These are phyloP conservation scores for Heterobasidion annosum DNA, from an alignment of 1,284 basidiomycete species.

Conservation along the genomic window DNA sequence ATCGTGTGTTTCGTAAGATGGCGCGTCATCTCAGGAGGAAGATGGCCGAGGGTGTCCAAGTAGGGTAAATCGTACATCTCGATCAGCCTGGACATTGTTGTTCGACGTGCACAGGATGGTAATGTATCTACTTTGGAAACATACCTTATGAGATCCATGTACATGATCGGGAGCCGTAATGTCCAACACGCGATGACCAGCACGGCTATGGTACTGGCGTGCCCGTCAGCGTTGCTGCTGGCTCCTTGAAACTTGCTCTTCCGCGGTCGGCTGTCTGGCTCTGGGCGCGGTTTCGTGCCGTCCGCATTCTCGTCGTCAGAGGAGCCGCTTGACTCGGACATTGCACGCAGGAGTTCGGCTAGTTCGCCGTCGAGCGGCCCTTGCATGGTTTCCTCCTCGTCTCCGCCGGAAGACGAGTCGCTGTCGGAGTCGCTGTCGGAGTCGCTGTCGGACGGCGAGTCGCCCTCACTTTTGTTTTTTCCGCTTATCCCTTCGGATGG, in stretches of 20 bases:
- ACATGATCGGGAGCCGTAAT: constrained; percentile 66
- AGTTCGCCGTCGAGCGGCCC: constrained; percentile 29
- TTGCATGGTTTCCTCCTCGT: not conserved
- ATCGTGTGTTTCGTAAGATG: constrained; percentile 65
- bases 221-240: constrained; percentile 35
- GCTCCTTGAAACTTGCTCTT: constrained; percentile 10
- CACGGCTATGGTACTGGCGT: constrained; percentile 53
- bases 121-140: constrained; percentile 11
- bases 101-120: not conserved
- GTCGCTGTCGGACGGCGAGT: not conserved
- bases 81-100: constrained; percentile 41
- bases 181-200: constrained; percentile 72
- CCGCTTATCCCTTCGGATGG: constrained; percentile 4
- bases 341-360: constrained; percentile 41
- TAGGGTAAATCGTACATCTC: constrained; percentile 76
- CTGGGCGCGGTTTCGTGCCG: constrained; percentile 9
- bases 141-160: constrained; percentile 66
- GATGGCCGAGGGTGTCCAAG: constrained; percentile 58
- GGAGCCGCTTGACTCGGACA: constrained; percentile 39
- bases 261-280: constrained; percentile 6
- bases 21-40: constrained; percentile 56
- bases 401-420: not conserved
- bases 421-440: not conserved
- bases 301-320: constrained; percentile 29
- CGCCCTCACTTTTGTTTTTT: not conserved